Conservation (phyloP, 164 flowering plant genomes). For the Kalanchoe fedtschenkoi region DNA sequence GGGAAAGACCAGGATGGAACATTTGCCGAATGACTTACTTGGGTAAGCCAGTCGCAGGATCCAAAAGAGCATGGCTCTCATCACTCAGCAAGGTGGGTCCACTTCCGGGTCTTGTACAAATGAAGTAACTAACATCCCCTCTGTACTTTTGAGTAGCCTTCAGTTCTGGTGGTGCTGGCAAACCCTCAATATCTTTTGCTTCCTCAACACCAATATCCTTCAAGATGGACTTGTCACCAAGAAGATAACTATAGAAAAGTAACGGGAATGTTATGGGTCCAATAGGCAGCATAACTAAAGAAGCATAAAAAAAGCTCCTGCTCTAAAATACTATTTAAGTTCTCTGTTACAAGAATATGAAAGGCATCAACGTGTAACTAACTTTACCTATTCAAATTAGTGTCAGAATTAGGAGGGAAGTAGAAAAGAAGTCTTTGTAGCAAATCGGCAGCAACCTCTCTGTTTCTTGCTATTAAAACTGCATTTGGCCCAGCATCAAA, state of each 20-base stretch:
- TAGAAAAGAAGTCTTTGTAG: conserved; percentile 52
- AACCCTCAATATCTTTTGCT: conserved; percentile 52
- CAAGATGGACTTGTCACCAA: conserved; percentile 80
- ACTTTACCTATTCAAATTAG: conserved; percentile 37
- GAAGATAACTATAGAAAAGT: conserved; percentile 43
- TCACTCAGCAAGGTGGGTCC: conserved; percentile 68
- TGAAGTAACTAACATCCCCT: conserved; percentile 84
- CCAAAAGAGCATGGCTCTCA: conserved; percentile 58
- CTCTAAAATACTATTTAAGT: too few species aligned
- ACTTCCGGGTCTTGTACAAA: conserved; percentile 85
- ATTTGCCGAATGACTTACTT: too few species aligned
- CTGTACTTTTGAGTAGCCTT: conserved; percentile 37
- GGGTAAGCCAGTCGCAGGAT: conserved; percentile 72
- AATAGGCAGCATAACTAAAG: neutral
- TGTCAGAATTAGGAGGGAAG: conserved; percentile 49
- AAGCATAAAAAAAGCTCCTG: neutral
- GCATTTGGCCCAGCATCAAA: conserved; percentile 99
- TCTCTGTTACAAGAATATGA: neutral
- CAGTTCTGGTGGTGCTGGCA: conserved; percentile 66
- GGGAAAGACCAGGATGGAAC: too few species aligned
- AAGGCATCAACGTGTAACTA: neutral
- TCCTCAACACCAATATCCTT: conserved; percentile 63
- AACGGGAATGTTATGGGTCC: neutral
- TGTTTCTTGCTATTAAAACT: conserved; percentile 54
- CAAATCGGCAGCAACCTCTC: conserved; percentile 47